Base-by-base conservation (phyloP, 1,284 basidiomycete genomes). In the Blastosporella zonata region DNA sequence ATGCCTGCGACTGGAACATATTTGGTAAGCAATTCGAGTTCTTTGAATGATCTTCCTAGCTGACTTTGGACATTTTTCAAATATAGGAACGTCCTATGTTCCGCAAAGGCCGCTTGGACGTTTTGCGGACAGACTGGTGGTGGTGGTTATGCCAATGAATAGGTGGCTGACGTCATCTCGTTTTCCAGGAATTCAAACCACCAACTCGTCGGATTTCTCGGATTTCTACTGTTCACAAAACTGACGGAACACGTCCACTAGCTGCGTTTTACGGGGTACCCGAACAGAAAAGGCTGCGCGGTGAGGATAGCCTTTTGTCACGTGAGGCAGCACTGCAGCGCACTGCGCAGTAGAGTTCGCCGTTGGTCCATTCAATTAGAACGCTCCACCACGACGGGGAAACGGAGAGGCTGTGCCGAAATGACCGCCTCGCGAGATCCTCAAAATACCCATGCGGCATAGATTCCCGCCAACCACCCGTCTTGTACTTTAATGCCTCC, bases 1-100 rank as follows among this genome's bases (percentile, higher is more conserved):
- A 67, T 25, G 47, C 31, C 22, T 58, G 38, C 34, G 46, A 33
- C 54, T 54, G 20, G 12, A 5, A n/a, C 7, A 22, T 1, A 12
- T 21, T 20, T 43, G 9, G 49, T 50, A 13, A 45, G 43, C 37
- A 39, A 28, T 25, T n/a, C 23, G 6, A 43, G 21, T 15, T 17
- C 25, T 39, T 13, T 31, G 31, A 34, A 4, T 34, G 9, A n/a
- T 27, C 17, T n/a, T n/a, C n/a, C n/a, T 36, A 5, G 3, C 35
- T 44, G 28, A 47, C 46, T 44, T 55, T 46, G 15, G 46, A 34
- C 49, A 50, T 50, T 5, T 27, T 27, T 27, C 21, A 20, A 43
- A 43, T 13, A 12, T 31, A 35, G 15, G 33, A 38, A 20, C 25
- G 25, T 27, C 25, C n/a, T n/a, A n/a, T n/a, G n/a, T n/a, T n/a